These are phyloP conservation scores for Peronospora farinosa DNA, from an alignment of 352 stramenopile genomes.

Conservation along the genomic window DNA sequence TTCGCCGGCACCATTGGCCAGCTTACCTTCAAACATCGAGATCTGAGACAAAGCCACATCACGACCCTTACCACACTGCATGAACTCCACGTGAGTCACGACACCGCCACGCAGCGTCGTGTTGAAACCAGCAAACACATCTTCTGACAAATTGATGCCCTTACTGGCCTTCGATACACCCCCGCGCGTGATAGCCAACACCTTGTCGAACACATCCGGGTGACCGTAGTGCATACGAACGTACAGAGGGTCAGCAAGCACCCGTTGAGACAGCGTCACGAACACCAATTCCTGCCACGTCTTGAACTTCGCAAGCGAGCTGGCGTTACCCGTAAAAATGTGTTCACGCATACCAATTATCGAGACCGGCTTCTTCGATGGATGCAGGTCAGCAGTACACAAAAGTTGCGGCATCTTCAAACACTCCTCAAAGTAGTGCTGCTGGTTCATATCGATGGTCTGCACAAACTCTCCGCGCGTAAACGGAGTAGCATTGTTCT, in stretches of 20 bases:
- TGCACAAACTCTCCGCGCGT: constrained; percentile 80
- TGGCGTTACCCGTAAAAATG: constrained; percentile 83
- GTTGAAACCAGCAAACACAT: constrained; percentile 85
- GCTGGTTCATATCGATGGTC: constrained; percentile 88
- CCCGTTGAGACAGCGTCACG: constrained; percentile 76
- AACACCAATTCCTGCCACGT: constrained; percentile 83
- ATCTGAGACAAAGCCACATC: constrained; percentile 83
- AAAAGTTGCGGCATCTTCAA: constrained; percentile 82
- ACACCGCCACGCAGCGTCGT: constrained; percentile 66
- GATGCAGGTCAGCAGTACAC: constrained; percentile 60
- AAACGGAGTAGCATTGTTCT: constrained; percentile 78
- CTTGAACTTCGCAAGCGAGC: constrained; percentile 81
- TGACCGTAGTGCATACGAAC: constrained; percentile 83
- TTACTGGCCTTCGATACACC: constrained; percentile 77
- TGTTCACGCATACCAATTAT: constrained; percentile 86
- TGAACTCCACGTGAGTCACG: constrained; percentile 79
- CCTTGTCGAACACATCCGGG: constrained; percentile 80
- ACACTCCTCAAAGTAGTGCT: constrained; percentile 84
- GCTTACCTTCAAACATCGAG: constrained; percentile 84
- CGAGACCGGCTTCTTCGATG: constrained; percentile 59
- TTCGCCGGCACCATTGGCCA: constrained; percentile 76
- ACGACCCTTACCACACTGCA: constrained; percentile 82
- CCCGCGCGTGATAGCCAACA: constrained; percentile 64
- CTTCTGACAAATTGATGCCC: constrained; percentile 81
- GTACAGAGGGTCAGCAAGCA: constrained; percentile 66